Evolutionary conservation across 257 asterid species (phyloP), one percentile per base, ranked within the genome.

Genomic region (Nicotiana tomentosiformis): DNA sequence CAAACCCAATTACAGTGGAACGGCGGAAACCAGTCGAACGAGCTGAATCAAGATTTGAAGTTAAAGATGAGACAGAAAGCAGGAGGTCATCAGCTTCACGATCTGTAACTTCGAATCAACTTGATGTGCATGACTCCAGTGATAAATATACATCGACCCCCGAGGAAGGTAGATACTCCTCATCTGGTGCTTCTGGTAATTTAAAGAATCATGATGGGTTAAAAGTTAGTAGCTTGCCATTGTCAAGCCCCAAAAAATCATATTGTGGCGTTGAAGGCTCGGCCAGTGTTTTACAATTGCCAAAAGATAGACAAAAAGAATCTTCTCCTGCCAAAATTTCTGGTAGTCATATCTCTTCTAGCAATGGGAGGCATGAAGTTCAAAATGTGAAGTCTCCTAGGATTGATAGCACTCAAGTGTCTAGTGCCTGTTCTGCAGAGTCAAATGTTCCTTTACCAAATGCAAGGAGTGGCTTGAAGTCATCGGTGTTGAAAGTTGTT

Each of bases 401-500:
- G 82, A 82, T 66, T 35, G 89, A 79, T 53, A 43, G 69, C 20
- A 83, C 64, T 49, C 84, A 65, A 39, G 84, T 66, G 68, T 67
- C 66, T 66, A 82, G 82, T 82, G 61, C 87, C 56, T 80, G 85
- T 88, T 86, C 87, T 26, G 74, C 87, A 61, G 87, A 82, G 77
- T 65, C 74, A 58, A 66, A 74, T 65, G 78, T 66, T 68, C 78
- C 57, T 77, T 55, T 76, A 77, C 89, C 65, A 29, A 84, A 85
- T 84, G 80, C 85, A 68, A 70, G 37, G 79, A 81, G 81, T 87
- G 84, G 83, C 88, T 35, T 84, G 74, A 85, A 86, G 88, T 57
- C 86, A 55, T 87, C 92, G 12, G 83, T 68, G 60, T 85, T 85
- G 88, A 86, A 87, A 90, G 88, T 79, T 61, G 83, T 83, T 86